phyloP scores from a whole-genome alignment of 1,284 basidiomycete genomes.

The Cutaneotrichosporon sp. region DNA sequence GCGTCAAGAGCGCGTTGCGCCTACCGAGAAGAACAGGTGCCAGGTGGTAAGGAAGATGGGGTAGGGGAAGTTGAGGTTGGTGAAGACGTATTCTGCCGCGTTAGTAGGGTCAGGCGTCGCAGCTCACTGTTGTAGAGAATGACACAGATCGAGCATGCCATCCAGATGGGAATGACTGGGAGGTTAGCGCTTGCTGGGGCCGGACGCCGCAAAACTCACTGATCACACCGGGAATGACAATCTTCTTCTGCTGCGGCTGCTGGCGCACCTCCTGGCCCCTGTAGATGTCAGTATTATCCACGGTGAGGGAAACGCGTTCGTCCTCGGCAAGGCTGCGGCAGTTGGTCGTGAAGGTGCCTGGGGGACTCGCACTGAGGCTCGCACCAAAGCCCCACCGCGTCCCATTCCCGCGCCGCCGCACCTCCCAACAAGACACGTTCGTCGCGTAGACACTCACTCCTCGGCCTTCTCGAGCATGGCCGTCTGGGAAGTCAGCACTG shows the following conservation, averaged over 20 bases:
- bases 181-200: not conserved
- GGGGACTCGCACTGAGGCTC: too few species aligned
- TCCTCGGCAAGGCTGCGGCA: too few species aligned
- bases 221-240: constrained; percentile 45
- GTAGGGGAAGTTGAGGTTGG: constrained; percentile 70
- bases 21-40: constrained; percentile 74
- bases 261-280: not conserved
- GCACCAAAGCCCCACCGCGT: too few species aligned
- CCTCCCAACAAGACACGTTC: too few species aligned
- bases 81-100: constrained; percentile 65
- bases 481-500: constrained; percentile 5
- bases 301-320: too few species aligned
- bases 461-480: constrained; percentile 19
- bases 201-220: constrained; percentile 29
- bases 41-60: constrained; percentile 85
- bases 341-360: too few species aligned
- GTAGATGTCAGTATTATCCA: too few species aligned
- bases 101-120: not conserved
- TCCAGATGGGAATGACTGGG: constrained; percentile 55
- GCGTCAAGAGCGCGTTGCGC: constrained; percentile 41
- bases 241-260: constrained; percentile 44
- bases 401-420: too few species aligned
- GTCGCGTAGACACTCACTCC: constrained; percentile 14
- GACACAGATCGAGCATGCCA: constrained; percentile 78
- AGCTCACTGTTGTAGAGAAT: constrained; percentile 86